Evolutionary conservation across 345 rosid species (phyloP).

Genomic region (Toxicodendron radicans): DNA sequence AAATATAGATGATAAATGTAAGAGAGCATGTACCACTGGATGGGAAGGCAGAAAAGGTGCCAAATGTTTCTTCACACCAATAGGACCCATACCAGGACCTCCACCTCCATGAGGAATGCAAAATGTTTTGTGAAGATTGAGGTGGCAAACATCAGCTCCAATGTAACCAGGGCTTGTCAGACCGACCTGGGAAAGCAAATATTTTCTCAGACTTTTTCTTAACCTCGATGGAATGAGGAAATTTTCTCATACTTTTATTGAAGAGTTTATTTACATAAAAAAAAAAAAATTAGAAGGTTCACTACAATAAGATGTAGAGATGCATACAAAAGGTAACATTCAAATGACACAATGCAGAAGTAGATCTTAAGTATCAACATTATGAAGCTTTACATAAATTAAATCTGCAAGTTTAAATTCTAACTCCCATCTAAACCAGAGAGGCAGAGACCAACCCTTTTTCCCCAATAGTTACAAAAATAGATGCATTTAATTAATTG

Average conservation of each 20-base stretch:
- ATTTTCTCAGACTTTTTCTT: neutral
- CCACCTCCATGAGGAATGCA: slow-evolving; percentile 99
- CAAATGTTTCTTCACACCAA: slow-evolving; percentile 95
- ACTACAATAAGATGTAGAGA: slow-evolving; percentile 2
- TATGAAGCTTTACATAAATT: neutral
- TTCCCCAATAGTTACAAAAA: neutral
- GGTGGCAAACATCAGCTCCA: slow-evolving; percentile 99
- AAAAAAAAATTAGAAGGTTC: neutral
- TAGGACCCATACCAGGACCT: slow-evolving; percentile 99
- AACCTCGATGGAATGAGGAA: too few relatives aligned
- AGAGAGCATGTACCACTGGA: slow-evolving; percentile 72
- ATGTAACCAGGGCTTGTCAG: slow-evolving; percentile 96
- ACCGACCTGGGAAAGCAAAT: slow-evolving; percentile 62
- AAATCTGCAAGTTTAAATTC: neutral
- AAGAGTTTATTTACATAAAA: neutral
- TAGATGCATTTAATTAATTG: slow-evolving; percentile 5
- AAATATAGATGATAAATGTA: neutral
- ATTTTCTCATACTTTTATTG: neutral
- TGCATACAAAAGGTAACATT: neutral
- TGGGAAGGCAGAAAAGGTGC: slow-evolving; percentile 97
- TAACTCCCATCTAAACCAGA: neutral
- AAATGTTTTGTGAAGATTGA: slow-evolving; percentile 97
- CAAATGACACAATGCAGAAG: neutral
- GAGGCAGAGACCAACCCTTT: neutral
- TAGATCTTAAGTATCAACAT: neutral